Conservation (phyloP, 2,329 filamentous ascomycete genomes). For the Aspergillus cejpii region DNA sequence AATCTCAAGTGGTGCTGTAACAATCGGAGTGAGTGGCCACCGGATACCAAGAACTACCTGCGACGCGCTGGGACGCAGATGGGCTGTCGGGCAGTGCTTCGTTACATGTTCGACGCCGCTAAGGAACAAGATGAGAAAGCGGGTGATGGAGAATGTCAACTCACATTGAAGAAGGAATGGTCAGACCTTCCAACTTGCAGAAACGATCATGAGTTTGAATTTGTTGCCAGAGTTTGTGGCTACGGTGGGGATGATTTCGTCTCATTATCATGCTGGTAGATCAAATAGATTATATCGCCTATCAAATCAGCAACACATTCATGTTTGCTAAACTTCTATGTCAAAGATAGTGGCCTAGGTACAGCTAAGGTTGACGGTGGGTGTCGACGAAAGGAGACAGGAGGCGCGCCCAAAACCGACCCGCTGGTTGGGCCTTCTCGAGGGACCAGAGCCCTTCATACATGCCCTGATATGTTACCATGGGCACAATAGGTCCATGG, state of each 20-base stretch:
- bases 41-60: slow-evolving; percentile 26
- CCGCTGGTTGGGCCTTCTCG: too few species aligned
- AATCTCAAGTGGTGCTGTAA: slow-evolving; percentile 20
- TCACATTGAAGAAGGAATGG: slow-evolving; percentile 14
- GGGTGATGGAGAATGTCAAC: slow-evolving; percentile 23
- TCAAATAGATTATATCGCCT: neutral
- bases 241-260: slow-evolving; percentile 8
- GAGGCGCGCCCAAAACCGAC: too few species aligned
- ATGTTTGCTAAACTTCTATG: too few species aligned
- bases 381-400: too few species aligned
- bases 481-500: too few species aligned
- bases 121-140: slow-evolving; percentile 23
- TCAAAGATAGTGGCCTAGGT: too few species aligned
- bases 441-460: too few species aligned
- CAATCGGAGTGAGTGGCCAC: slow-evolving; percentile 24
- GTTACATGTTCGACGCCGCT: slow-evolving; percentile 21
- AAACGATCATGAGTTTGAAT: slow-evolving; percentile 35
- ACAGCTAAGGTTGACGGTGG: too few species aligned
- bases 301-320: too few species aligned
- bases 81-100: slow-evolving; percentile 24
- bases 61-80: slow-evolving; percentile 21
- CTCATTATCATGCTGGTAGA: slow-evolving; percentile 5
- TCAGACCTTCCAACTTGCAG: slow-evolving; percentile 26
- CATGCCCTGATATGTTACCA: too few species aligned
- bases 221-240: slow-evolving; percentile 26